Evolutionary conservation across 805 yeast species (phyloP).

Genomic region (Schizosaccharomyces japonicus): DNA sequence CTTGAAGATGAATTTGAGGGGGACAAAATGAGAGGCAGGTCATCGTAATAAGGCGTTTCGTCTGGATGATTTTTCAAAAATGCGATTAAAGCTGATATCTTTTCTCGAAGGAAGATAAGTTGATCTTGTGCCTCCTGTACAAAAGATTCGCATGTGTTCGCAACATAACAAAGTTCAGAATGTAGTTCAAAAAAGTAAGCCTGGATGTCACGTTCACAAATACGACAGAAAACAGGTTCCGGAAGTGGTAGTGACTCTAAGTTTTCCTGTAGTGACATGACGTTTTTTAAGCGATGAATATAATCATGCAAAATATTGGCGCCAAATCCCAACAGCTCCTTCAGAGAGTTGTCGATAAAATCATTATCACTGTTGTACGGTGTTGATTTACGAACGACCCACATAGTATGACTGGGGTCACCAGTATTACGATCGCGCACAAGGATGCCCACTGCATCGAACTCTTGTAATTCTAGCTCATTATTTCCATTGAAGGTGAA

Average conservation of each 20-base stretch:
- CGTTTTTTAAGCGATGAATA: not conserved
- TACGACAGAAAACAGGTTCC: conserved; percentile 40
- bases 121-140: conserved; percentile 52
- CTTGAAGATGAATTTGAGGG: too few species aligned
- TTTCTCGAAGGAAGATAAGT: conserved; percentile 30
- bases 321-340: not conserved
- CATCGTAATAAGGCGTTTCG: not conserved
- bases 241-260: not conserved
- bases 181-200: conserved; percentile 93
- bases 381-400: not conserved
- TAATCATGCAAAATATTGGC: not conserved
- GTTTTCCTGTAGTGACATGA: too few species aligned
- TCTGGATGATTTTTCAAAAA: conserved; percentile 9
- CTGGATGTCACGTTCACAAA: conserved; percentile 77
- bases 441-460: not conserved
- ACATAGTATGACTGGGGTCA: not conserved
- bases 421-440: not conserved
- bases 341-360: not conserved
- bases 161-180: conserved; percentile 64
- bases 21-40: not conserved
- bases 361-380: too few species aligned
- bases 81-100: conserved; percentile 18
- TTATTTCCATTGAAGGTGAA: not conserved
- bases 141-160: conserved; percentile 58
- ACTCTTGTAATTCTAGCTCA: not conserved